These are phyloP conservation scores for Rhytidiadelphus loreus DNA, from an alignment of 225 moss, liverwort and hornwort genomes.

Conservation along the genomic window DNA sequence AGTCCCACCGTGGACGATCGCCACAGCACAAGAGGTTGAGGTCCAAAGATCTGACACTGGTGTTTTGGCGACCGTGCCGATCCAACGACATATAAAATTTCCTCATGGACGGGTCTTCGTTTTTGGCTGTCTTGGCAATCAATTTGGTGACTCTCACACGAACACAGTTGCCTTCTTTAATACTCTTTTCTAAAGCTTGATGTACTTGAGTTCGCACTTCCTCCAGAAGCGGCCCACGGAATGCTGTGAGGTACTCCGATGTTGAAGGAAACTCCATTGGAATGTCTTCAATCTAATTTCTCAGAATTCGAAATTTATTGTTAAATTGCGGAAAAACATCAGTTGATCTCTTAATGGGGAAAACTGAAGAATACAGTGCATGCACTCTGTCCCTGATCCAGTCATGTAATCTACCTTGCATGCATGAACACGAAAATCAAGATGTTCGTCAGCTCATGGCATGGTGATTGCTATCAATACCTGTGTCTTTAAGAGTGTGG, in stretches of 20 bases:
- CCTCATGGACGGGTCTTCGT: not conserved
- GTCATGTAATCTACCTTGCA: not conserved
- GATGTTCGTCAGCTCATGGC: no score
- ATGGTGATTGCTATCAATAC: not conserved
- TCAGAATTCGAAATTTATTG: not conserved
- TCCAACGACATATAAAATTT: not conserved
- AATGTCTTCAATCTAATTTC: not conserved
- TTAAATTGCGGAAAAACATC: not conserved
- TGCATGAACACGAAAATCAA: not conserved
- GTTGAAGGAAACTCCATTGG: constrained; percentile 13
- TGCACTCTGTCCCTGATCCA: not conserved
- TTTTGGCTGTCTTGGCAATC: not conserved
- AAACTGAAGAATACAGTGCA: not conserved
- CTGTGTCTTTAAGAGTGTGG: not conserved
- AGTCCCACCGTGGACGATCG: constrained; percentile 1
- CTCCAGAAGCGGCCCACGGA: constrained; percentile 19
- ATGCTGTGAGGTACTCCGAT: constrained; percentile 4
- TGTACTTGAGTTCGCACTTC: constrained; percentile 8
- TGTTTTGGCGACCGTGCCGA: not conserved
- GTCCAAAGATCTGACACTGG: not conserved
- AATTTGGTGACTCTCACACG: not conserved
- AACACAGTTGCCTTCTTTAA: not conserved
- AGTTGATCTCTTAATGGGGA: not conserved
- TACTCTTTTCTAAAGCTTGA: constrained; percentile 3
- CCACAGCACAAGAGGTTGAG: constrained; percentile 15